phyloP scores from a whole-genome alignment of 768 basidiomycete species.

The Leccinellum rugosiceps region DNA sequence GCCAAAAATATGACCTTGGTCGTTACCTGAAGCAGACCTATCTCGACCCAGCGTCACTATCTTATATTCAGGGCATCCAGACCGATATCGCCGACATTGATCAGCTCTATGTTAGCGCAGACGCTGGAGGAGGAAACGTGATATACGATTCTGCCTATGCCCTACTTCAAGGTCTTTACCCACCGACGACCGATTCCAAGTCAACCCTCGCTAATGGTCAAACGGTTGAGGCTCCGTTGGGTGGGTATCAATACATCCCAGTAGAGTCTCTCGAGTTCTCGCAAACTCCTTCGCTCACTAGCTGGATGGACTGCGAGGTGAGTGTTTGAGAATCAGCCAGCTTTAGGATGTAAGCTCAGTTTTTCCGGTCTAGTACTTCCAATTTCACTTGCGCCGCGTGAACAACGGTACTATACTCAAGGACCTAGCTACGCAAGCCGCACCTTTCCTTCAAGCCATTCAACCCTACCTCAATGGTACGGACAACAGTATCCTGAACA shows the following conservation, averaged over 20 bases:
- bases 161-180: constrained; percentile 80
- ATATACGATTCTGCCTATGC: constrained; percentile 84
- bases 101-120: constrained; percentile 72
- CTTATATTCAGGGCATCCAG: constrained; percentile 64
- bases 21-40: constrained; percentile 57
- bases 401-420: constrained; percentile 45
- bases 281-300: constrained; percentile 62
- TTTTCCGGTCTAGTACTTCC: constrained; percentile 28
- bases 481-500: constrained; percentile 61
- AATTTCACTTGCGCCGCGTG: constrained; percentile 21
- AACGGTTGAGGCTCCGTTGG: constrained; percentile 67
- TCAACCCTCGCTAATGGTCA: constrained; percentile 73
- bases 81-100: constrained; percentile 63
- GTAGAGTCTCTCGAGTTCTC: constrained; percentile 54
- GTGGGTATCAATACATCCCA: constrained; percentile 84
- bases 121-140: constrained; percentile 74
- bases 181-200: constrained; percentile 62
- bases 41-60: constrained; percentile 57
- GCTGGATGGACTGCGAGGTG: constrained; percentile 66
- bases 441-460: constrained; percentile 61
- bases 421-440: constrained; percentile 48
- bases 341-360: neutral
- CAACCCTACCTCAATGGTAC: constrained; percentile 68
- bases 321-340: neutral
- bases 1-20: constrained; percentile 64